Base-by-base conservation (phyloP, 2,329 filamentous ascomycete genomes). In the Phoma herbarum region DNA sequence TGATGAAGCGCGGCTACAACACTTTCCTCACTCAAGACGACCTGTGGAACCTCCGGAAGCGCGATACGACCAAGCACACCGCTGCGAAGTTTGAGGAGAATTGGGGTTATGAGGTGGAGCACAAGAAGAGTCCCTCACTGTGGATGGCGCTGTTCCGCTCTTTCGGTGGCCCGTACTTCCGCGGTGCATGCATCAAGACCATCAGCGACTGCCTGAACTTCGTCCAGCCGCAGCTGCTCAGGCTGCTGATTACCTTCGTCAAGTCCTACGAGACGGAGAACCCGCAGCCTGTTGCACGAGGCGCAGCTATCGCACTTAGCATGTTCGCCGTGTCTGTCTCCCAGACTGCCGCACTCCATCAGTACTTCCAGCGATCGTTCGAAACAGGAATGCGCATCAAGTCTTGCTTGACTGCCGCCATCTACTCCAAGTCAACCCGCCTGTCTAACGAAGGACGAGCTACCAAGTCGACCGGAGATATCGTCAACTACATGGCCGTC, bases 401-500 rank as follows among this genome's bases (percentile, higher is more conserved):
- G 81, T 90, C 92, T 39, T 90, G 93, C 3, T 80, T 99, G 62
- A 94, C 92, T 7, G 90, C 94, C 1, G 87, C 93, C 57, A 98
- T 99, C 64, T 99, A 99, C 77, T 86, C 89, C 59, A 99, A 99
- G 80, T 90, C 93, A 0, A 84, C 98, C 62, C 89, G 87, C 63
- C 83, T 99, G 18, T 98, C 94, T 5, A 98, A 96, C 69, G 95
- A 99, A 79, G 95, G 95, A 9, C 87, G 94, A 52, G 86, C 93
- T 2, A 80, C 88, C 43, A 97, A 98, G 80, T 91, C 92, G 0
- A 99, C 95, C 0, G 95, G 95, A 57, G 96, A 99, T 72, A 98
- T 99, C 72, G 95, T 99, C 75, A 99, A 99, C 75, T 95, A 97
- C 79, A 99, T 99, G 94, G 95, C 96, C 44, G 94, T 99, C 10